These are phyloP conservation scores for Pterocarpus santalinus DNA, from an alignment of 306 rosid genomes.

Conservation along the genomic window DNA sequence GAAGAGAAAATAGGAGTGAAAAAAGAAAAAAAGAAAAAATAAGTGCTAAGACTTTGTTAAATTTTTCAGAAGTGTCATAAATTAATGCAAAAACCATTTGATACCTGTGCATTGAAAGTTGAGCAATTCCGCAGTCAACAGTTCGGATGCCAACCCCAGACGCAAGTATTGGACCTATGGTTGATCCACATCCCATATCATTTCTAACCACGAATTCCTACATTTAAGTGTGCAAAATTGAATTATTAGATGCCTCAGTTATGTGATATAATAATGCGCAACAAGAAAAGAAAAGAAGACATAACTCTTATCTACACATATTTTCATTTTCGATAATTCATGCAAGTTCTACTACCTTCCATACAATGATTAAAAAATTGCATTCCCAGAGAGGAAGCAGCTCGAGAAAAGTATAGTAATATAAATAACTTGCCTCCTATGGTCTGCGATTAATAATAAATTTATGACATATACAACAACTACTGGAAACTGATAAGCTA, in stretches of 20 bases:
- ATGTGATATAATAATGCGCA: background rate
- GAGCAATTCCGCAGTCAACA: constrained; percentile 97
- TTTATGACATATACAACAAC: background rate
- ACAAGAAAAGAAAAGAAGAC: constrained; percentile 12
- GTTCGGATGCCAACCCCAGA: constrained; percentile 96
- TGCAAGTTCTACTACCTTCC: constrained; percentile 7
- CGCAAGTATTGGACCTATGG: constrained; percentile 97
- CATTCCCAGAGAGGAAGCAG: no score
- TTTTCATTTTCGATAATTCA: constrained; percentile 18
- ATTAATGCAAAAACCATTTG: constrained; percentile 25
- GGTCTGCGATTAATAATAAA: constrained; percentile 17
- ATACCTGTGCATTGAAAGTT: constrained; percentile 99
- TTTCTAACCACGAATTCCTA: constrained; percentile 98
- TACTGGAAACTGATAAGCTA: constrained; percentile 3
- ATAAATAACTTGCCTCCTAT: background rate
- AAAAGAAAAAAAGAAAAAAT: no score
- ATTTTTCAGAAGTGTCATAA: background rate
- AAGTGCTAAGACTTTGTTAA: background rate
- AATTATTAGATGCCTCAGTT: background rate
- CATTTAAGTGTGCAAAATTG: constrained; percentile 10
- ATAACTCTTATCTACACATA: constrained; percentile 12
- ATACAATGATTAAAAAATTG: background rate
- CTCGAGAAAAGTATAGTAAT: background rate
- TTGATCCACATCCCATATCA: constrained; percentile 99
- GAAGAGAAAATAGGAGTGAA: no score